phyloP scores from a whole-genome alignment of 2,329 filamentous ascomycete species.

The Colletotrichum musae region DNA sequence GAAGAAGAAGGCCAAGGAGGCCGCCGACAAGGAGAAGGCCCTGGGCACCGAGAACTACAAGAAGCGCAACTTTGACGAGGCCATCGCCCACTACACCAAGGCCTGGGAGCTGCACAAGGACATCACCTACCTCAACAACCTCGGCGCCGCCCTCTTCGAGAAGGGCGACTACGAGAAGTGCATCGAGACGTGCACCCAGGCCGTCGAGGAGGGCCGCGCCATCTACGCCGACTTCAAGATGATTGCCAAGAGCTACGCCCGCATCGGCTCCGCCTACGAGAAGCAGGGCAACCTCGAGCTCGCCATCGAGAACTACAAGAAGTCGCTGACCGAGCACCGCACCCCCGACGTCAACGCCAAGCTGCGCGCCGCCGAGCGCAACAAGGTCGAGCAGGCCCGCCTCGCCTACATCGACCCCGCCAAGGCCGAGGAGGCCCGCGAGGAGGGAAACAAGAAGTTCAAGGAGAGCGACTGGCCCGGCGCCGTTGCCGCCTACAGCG shows the following conservation, averaged over 20 bases:
- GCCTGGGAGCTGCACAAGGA: constrained; percentile 97
- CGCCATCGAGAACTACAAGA: constrained; percentile 92
- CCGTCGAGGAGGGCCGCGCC: constrained; percentile 89
- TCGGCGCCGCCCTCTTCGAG: constrained; percentile 94
- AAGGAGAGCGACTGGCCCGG: constrained; percentile 96
- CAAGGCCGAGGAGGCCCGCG: constrained; percentile 95
- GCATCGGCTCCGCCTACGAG: constrained; percentile 95
- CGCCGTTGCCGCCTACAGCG: constrained; percentile 92
- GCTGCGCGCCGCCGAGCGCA: constrained; percentile 90
- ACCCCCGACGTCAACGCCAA: constrained; percentile 95
- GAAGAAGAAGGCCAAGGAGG: constrained; percentile 91
- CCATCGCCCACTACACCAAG: constrained; percentile 93
- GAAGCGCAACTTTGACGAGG: constrained; percentile 96
- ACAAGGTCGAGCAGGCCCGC: constrained; percentile 82
- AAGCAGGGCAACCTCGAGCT: constrained; percentile 84
- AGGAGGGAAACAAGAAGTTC: constrained; percentile 96
- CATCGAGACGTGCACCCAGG: constrained; percentile 89
- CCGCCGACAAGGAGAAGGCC: constrained; percentile 94
- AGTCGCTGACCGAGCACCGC: constrained; percentile 95
- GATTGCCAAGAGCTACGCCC: constrained; percentile 97
- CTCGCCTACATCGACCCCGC: constrained; percentile 88
- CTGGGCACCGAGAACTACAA: constrained; percentile 97
- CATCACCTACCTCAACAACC: constrained; percentile 97
- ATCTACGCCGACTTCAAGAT: constrained; percentile 97
- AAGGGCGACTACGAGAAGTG: constrained; percentile 93